Evolutionary conservation across 345 rosid genomes (phyloP).

Genomic region (Trapa incisa): DNA sequence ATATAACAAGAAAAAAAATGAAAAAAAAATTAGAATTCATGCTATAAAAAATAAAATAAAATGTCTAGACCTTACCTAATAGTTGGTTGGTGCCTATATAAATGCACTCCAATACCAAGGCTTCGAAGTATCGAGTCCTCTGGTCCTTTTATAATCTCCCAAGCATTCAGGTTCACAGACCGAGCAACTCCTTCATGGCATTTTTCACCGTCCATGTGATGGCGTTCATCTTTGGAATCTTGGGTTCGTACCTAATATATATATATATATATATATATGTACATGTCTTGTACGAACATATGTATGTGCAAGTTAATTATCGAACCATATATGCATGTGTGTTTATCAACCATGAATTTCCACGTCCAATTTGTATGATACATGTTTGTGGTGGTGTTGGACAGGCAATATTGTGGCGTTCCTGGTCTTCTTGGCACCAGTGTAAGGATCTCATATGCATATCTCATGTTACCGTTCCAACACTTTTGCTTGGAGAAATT

Average conservation of each 20-base stretch:
- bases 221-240: slow-evolving; percentile 54
- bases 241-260: slow-evolving; percentile 24
- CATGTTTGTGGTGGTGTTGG: neutral
- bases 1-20: too few species aligned
- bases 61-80: too few species aligned
- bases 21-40: too few species aligned
- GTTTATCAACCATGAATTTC: too few species aligned
- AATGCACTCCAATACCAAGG: too few species aligned
- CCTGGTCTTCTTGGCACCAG: slow-evolving; percentile 63
- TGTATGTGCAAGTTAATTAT: neutral
- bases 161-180: too few species aligned
- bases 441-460: slow-evolving; percentile 27
- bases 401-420: slow-evolving; percentile 62
- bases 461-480: neutral
- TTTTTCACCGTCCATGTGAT: slow-evolving; percentile 22
- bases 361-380: too few species aligned
- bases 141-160: too few species aligned
- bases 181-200: slow-evolving; percentile 16
- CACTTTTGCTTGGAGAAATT: neutral
- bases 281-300: neutral
- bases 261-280: neutral
- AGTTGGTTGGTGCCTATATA: too few species aligned
- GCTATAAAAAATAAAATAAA: too few species aligned
- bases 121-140: too few species aligned
- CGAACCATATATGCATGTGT: neutral